These are phyloP conservation scores for Lasiodiplodia citricola DNA, from an alignment of 2,329 filamentous ascomycete genomes.

Conservation along the genomic window DNA sequence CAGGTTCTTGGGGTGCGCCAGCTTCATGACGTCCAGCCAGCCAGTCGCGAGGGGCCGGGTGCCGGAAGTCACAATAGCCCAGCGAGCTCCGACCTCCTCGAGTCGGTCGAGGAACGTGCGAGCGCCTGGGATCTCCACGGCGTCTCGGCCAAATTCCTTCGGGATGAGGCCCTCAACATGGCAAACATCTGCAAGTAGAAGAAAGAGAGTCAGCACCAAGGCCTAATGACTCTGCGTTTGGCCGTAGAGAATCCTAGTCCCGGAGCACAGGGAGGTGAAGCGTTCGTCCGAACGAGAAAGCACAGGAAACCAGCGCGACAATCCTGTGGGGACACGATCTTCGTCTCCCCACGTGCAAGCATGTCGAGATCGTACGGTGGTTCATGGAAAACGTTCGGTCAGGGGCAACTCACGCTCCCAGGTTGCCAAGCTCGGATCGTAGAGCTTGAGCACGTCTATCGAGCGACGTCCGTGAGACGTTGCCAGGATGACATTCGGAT, in stretches of 20 bases:
- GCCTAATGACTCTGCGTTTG: not conserved
- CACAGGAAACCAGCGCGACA: not conserved
- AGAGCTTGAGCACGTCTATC: conserved; percentile 81
- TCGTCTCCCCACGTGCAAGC: not conserved
- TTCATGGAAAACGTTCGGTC: not conserved
- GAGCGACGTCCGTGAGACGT: conserved; percentile 90
- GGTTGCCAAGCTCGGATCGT: conserved; percentile 84
- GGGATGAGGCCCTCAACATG: conserved; percentile 80
- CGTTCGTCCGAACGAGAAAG: not conserved
- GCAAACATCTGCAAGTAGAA: conserved; percentile 68
- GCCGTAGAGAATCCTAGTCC: not conserved
- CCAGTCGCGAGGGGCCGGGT: conserved; percentile 55
- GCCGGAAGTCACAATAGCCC: conserved; percentile 75
- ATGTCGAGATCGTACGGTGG: not conserved
- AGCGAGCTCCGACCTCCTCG: conserved; percentile 67
- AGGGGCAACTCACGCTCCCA: conserved; percentile 77
- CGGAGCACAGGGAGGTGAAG: not conserved
- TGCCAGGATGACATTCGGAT: conserved; percentile 81
- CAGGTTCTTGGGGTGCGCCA: conserved; percentile 53
- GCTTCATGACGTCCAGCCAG: conserved; percentile 56
- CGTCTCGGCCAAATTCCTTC: conserved; percentile 75
- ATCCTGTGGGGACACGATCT: not conserved
- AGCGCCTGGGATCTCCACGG: conserved; percentile 84
- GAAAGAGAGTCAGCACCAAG: conserved; percentile 15
- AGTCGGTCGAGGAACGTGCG: conserved; percentile 72